These are phyloP conservation scores for Gilbertella persicaria DNA, from an alignment of 371 early-diverging fungal genomes.

Conservation along the genomic window DNA sequence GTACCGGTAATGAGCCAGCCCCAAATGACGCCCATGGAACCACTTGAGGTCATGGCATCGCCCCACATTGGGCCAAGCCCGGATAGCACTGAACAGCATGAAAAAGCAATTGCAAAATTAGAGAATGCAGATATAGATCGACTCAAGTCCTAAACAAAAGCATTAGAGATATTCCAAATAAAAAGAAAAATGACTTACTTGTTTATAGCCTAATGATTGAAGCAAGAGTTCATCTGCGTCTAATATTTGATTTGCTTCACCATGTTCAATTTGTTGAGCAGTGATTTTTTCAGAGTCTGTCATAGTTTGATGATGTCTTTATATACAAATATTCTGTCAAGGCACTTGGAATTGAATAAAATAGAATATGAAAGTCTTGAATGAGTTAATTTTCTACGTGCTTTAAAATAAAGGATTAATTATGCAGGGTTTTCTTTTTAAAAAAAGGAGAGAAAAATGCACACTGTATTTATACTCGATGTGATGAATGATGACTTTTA, in stretches of 20 bases:
- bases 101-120: conserved; percentile 58
- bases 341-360: conserved; percentile 12
- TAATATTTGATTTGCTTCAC: conserved; percentile 1
- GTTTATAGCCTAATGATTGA: conserved; percentile 29
- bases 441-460: neutral
- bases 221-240: conserved; percentile 29
- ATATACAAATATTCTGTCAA: neutral
- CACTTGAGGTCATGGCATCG: conserved; percentile 61
- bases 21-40: conserved; percentile 69
- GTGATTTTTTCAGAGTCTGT: conserved; percentile 13
- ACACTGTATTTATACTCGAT: conserved; percentile 12
- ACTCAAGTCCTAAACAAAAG: conserved; percentile 44
- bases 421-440: too few species aligned
- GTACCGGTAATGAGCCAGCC: conserved; percentile 66
- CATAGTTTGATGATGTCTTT: conserved; percentile 2
- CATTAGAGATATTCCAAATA: conserved; percentile 10
- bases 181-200: too few species aligned
- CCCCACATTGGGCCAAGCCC: conserved; percentile 61
- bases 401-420: too few species aligned
- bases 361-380: neutral
- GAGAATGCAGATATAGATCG: conserved; percentile 62
- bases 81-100: conserved; percentile 53
- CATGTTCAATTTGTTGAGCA: conserved; percentile 16
- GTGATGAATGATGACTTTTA: too few species aligned
- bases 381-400: conserved; percentile 11